Conservation (phyloP, 2,329 filamentous ascomycete genomes). For the Pseudogymnoascus sp. region DNA sequence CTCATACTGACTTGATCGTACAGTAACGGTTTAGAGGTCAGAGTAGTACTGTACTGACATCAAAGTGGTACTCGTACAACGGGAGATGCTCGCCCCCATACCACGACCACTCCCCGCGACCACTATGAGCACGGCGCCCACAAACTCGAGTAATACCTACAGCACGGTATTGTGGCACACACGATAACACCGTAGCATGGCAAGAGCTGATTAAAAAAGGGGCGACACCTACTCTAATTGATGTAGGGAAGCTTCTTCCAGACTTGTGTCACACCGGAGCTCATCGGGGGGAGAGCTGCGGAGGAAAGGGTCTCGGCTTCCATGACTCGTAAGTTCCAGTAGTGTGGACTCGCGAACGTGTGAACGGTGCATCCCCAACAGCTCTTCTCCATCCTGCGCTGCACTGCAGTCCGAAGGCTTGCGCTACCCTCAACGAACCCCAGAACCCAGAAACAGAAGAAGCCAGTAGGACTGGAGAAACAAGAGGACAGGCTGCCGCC, state of each 20-base stretch:
- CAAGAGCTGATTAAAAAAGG: neutral
- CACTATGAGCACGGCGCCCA: neutral
- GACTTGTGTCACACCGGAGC: conserved; percentile 3
- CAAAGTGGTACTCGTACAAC: neutral
- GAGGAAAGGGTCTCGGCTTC: conserved; percentile 3
- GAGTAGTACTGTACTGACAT: neutral
- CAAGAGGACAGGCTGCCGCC: neutral
- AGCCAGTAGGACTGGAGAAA: neutral
- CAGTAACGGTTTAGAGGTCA: neutral
- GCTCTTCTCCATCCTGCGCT: neutral
- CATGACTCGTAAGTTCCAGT: neutral
- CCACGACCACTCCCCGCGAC: neutral
- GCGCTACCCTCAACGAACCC: neutral
- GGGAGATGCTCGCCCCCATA: neutral
- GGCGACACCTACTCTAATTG: conserved; percentile 1
- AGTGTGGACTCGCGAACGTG: neutral
- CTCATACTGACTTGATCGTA: neutral
- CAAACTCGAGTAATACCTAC: neutral
- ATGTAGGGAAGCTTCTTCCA: conserved; percentile 3
- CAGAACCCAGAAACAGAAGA: neutral
- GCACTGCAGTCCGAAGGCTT: neutral
- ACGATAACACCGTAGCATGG: neutral
- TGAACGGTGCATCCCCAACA: neutral
- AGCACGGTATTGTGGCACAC: neutral
- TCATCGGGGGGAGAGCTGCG: neutral